Percentiles rank a stretch among this genome's conserved stretches.
Evolutionary conservation across 2,329 filamentous ascomycete species (phyloP).

Genomic region (Esteya vermicola): DNA sequence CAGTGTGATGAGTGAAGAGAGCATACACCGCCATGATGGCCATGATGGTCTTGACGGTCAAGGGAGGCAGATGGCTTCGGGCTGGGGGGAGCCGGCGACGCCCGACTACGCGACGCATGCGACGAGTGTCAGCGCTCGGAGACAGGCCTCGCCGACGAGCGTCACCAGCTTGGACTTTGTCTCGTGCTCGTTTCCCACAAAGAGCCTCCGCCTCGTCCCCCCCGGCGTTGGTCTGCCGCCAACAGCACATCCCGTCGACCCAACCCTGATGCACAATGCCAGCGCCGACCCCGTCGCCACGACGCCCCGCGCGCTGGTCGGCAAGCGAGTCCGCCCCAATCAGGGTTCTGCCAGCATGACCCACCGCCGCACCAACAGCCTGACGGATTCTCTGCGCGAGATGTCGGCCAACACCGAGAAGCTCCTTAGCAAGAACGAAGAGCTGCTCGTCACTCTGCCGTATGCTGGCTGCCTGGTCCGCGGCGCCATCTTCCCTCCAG

Average conservation of each 20-base stretch:
- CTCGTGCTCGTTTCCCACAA: constrained; percentile 49
- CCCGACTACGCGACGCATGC: constrained; percentile 21
- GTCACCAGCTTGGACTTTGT: constrained; percentile 45
- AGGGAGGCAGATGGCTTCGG: not conserved
- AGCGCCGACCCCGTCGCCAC: constrained; percentile 37
- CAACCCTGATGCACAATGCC: constrained; percentile 32
- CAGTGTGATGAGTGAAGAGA: no score
- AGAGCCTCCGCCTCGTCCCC: constrained; percentile 26
- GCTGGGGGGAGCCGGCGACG: constrained; percentile 21
- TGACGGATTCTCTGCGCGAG: constrained; percentile 72
- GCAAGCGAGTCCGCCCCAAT: constrained; percentile 41
- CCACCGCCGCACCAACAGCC: constrained; percentile 78
- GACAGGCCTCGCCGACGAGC: constrained; percentile 38
- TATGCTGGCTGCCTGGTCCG: constrained; percentile 76
- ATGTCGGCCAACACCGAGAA: constrained; percentile 35
- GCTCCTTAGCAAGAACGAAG: constrained; percentile 35
- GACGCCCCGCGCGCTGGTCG: constrained; percentile 42
- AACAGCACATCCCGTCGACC: constrained; percentile 41
- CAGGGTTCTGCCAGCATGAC: constrained; percentile 15
- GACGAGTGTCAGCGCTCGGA: constrained; percentile 16
- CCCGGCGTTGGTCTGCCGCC: constrained; percentile 26
- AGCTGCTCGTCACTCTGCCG: constrained; percentile 47
- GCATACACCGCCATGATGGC: not conserved
- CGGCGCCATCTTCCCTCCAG: constrained; percentile 71
- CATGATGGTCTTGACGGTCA: not conserved